Percentiles rank a stretch among this genome's conserved stretches.
phyloP scores from a whole-genome alignment of 202 grass and related monocot genomes.

The Eragrostis tef region DNA sequence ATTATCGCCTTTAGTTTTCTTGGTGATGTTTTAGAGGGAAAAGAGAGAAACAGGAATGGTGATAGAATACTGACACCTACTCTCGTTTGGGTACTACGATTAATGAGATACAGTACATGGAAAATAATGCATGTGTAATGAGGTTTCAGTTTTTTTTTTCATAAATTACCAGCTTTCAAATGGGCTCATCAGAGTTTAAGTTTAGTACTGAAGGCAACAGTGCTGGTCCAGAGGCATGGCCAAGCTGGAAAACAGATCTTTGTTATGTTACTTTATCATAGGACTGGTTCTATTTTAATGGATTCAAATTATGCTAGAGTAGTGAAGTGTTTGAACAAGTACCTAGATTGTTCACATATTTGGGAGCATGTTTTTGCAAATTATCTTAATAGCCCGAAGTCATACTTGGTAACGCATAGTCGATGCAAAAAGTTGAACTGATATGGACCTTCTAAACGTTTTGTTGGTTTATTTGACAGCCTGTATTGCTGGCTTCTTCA shows the following conservation, averaged over 20 bases:
- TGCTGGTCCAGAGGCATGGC: not conserved
- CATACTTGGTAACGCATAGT: not conserved
- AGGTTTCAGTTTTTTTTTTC: not conserved
- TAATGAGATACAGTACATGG: not conserved
- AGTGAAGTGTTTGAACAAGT: constrained; percentile 26
- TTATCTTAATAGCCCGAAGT: not conserved
- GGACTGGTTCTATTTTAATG: not conserved
- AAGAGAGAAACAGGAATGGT: not conserved
- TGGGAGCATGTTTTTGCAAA: not conserved
- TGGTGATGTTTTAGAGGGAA: not conserved
- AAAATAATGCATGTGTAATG: not conserved
- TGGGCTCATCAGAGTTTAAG: not conserved
- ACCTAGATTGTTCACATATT: not conserved
- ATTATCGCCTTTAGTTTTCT: not conserved
- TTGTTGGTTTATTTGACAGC: constrained; percentile 51
- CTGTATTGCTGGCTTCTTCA: constrained; percentile 81
- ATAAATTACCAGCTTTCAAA: not conserved
- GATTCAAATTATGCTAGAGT: not conserved
- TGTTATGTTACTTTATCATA: constrained; percentile 16
- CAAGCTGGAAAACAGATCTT: constrained; percentile 10
- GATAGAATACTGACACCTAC: not conserved
- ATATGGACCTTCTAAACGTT: not conserved
- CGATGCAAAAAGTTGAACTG: not conserved
- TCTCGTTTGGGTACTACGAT: not conserved
- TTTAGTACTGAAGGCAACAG: not conserved